Conservation (phyloP, 2,329 filamentous ascomycete species). For the Pseudogymnoascus sp. region DNA sequence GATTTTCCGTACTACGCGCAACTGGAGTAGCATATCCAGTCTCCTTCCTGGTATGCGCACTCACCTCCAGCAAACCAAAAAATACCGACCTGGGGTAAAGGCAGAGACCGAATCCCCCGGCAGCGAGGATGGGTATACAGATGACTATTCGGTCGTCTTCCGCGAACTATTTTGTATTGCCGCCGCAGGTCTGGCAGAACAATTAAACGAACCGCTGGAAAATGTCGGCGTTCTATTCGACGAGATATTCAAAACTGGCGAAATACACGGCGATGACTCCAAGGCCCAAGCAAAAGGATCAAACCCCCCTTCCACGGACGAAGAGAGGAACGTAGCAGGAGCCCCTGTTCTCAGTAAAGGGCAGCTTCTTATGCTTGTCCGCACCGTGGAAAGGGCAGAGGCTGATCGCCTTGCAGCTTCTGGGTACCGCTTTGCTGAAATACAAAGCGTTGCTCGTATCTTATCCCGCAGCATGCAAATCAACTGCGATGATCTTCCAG, state of each 20-base stretch:
- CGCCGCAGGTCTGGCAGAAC: slow-evolving; percentile 63
- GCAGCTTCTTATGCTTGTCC: slow-evolving; percentile 73
- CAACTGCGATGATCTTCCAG: slow-evolving; percentile 51
- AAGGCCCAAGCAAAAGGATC: background rate
- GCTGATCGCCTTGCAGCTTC: slow-evolving; percentile 56
- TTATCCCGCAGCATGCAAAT: slow-evolving; percentile 72
- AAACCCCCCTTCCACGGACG: slow-evolving; percentile 26
- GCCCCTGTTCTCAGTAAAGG: slow-evolving; percentile 53
- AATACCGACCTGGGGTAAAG: slow-evolving; percentile 30
- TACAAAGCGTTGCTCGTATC: slow-evolving; percentile 58
- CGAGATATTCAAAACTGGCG: slow-evolving; percentile 62
- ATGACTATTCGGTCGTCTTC: slow-evolving; percentile 69
- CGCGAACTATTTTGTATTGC: slow-evolving; percentile 78
- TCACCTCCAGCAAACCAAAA: slow-evolving; percentile 51
- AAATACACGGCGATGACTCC: slow-evolving; percentile 14
- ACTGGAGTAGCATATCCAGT: slow-evolving; percentile 63
- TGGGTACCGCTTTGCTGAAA: slow-evolving; percentile 71
- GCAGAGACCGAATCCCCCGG: slow-evolving; percentile 39
- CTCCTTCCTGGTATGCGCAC: slow-evolving; percentile 65
- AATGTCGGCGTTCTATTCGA: slow-evolving; percentile 66
- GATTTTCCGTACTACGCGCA: slow-evolving; percentile 74
- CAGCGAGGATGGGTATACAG: slow-evolving; percentile 50
- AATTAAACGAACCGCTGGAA: slow-evolving; percentile 54
- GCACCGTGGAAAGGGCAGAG: slow-evolving; percentile 52
- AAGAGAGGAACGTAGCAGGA: slow-evolving; percentile 31